Percentiles rank a stretch among this genome's conserved stretches.
These are phyloP conservation scores for Peronospora tabacina DNA, from an alignment of 352 stramenopile genomes.

Conservation along the genomic window DNA sequence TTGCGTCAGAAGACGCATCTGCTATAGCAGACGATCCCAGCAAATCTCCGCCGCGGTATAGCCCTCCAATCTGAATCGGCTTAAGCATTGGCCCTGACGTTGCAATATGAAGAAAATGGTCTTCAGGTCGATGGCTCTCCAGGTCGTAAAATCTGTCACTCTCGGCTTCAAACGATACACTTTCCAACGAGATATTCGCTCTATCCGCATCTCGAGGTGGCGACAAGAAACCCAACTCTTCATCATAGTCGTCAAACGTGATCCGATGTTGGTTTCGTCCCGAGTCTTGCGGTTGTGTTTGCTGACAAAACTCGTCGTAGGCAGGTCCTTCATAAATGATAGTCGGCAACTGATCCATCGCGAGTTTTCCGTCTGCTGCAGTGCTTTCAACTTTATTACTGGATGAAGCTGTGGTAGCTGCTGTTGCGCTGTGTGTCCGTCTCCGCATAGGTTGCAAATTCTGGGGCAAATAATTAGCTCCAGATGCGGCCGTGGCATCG, in stretches of 20 bases:
- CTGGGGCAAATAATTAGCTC: constrained; percentile 40
- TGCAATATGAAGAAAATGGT: constrained; percentile 24
- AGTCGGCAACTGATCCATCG: constrained; percentile 37
- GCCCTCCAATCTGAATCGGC: constrained; percentile 19
- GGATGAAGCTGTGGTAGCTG: constrained; percentile 12
- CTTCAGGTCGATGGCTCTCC: constrained; percentile 32
- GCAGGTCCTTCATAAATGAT: constrained; percentile 45
- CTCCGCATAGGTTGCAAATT: constrained; percentile 70
- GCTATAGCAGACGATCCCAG: constrained; percentile 16
- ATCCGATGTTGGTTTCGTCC: constrained; percentile 52
- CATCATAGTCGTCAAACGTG: constrained; percentile 48
- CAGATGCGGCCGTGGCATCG: constrained; percentile 8
- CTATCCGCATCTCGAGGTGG: constrained; percentile 19
- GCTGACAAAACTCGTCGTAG: constrained; percentile 26
- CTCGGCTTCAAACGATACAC: constrained; percentile 48
- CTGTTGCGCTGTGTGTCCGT: constrained; percentile 56
- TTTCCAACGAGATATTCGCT: constrained; percentile 37
- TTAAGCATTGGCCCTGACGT: constrained; percentile 14
- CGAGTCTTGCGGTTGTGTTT: constrained; percentile 33
- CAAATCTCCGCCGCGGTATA: constrained; percentile 25
- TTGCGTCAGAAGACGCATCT: constrained; percentile 33
- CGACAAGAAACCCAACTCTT: constrained; percentile 42
- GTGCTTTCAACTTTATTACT: constrained; percentile 26
- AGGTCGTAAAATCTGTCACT: constrained; percentile 42
- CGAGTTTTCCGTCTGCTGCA: constrained; percentile 6